phyloP scores from a whole-genome alignment of 1,139 yeast species.

The Zhuliangozyma parablackwelliae region DNA sequence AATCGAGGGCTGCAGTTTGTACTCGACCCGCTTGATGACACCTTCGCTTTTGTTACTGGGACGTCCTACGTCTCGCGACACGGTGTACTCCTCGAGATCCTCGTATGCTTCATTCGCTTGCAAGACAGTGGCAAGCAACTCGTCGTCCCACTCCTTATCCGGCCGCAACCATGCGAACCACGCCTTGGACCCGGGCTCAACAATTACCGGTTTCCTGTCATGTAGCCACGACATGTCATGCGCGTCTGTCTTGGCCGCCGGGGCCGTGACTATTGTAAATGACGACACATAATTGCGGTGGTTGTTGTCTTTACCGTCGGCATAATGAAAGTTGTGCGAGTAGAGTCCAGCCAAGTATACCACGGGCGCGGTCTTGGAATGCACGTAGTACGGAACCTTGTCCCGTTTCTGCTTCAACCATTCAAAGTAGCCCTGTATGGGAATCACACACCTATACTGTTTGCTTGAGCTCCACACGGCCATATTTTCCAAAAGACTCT shows the following conservation, averaged over 20 bases:
- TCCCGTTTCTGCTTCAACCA: conserved; percentile 49
- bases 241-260: conserved; percentile 45
- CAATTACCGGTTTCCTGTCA: conserved; percentile 68
- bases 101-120: conserved; percentile 35
- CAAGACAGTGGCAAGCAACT: conserved; percentile 32
- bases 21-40: conserved; percentile 27
- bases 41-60: conserved; percentile 45
- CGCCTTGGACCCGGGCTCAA: conserved; percentile 51
- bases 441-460: conserved; percentile 60
- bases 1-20: conserved; percentile 21
- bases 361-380: conserved; percentile 46
- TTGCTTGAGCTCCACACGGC: conserved; percentile 49
- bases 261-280: conserved; percentile 71
- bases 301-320: conserved; percentile 18
- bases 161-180: conserved; percentile 66
- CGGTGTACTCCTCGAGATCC: conserved; percentile 49
- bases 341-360: conserved; percentile 73
- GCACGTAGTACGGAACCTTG: conserved; percentile 63
- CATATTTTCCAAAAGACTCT: conserved; percentile 41
- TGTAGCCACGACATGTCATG: conserved; percentile 66
- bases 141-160: conserved; percentile 32
- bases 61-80: conserved; percentile 63
- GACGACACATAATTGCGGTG: conserved; percentile 36
- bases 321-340: conserved; percentile 39
- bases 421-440: conserved; percentile 82